Evolutionary conservation across 345 rosid species (phyloP), one percentile per base, ranked within the genome.

Genomic region (Boechera divaricarpa): DNA sequence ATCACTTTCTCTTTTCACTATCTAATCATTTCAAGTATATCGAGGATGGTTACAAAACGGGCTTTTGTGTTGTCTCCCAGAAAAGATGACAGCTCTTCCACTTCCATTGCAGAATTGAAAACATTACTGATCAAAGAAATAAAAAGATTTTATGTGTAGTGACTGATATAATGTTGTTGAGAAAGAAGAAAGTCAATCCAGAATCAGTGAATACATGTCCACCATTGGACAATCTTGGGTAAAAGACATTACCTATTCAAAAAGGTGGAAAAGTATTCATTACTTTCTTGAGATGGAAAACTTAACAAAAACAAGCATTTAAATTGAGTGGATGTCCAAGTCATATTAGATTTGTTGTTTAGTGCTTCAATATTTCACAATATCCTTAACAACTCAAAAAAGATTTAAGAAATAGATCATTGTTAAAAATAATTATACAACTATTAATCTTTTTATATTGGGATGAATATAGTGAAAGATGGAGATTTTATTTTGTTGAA

Each of bases 1-100:
- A 63, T 66, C 58, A 35, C 59, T 56, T 66, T 74, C 47, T 4
- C 48, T 64, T 64, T 32, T 6, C 57, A 32, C 48, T 39, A 39
- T 54, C 72, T 66, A 10, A 32, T 33, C 56, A 31, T 48, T n/a
- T 13, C 11, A 44, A 24, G 16, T 36, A 21, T 21, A n/a, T 38
- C 29, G 24, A 11, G 10, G 28, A 7, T 39, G 7, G 29, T 49
- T 47, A 3, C 3, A 38, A 62, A 12, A 12, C 1, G 38, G 10
- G 21, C 8, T 57, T 57, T 56, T 65, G 32, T 36, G 39, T 65
- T 57, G 66, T 66, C 72, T 49, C 65, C 47, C 10, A 5, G 11
- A 33, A 64, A 55, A 56, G 5, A 55, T 32, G 66, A 45, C 59
- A 56, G 7, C 13, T 56, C 58, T 56, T 74, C 35, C 7, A 11